Evolutionary conservation across 805 yeast species (phyloP).

Genomic region (Saccharomycopsis capsularis): DNA sequence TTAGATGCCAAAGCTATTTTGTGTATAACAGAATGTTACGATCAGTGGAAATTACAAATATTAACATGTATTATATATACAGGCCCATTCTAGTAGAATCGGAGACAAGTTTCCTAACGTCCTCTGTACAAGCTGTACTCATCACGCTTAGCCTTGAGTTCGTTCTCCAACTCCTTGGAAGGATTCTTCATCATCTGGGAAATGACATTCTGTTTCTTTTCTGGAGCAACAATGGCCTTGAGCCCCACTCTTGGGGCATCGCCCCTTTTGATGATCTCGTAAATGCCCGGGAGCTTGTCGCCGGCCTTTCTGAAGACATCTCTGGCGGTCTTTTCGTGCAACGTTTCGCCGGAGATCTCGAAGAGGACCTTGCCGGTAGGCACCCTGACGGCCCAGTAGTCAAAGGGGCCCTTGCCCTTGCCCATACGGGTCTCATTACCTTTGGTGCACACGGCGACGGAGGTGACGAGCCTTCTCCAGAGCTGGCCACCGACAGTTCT

Average conservation of each 20-base stretch:
- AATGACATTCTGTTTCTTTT: slow-evolving; percentile 26
- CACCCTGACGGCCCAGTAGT: slow-evolving; percentile 94
- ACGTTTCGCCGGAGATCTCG: slow-evolving; percentile 66
- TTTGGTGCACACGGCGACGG: slow-evolving; percentile 86
- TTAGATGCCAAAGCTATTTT: no score
- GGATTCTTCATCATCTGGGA: slow-evolving; percentile 54
- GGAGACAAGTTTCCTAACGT: slow-evolving; percentile 33
- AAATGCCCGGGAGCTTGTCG: slow-evolving; percentile 85
- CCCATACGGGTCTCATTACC: slow-evolving; percentile 99
- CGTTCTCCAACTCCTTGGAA: slow-evolving; percentile 53
- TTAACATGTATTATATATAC: not conserved
- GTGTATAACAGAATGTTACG: no score
- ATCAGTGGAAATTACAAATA: not conserved
- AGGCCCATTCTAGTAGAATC: not conserved
- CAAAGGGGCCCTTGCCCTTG: slow-evolving; percentile 97
- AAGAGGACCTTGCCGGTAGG: slow-evolving; percentile 92
- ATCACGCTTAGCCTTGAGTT: slow-evolving; percentile 41
- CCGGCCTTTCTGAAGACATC: slow-evolving; percentile 87
- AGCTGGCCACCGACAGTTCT: slow-evolving; percentile 71
- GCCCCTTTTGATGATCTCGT: slow-evolving; percentile 68
- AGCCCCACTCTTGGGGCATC: slow-evolving; percentile 69
- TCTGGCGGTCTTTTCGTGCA: slow-evolving; percentile 85
- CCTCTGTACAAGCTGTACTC: slow-evolving; percentile 57
- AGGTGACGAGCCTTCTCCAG: slow-evolving; percentile 75
- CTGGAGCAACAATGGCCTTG: slow-evolving; percentile 38